phyloP scores from a whole-genome alignment of 495 filamentous ascomycete genomes.

The Aspergillus panamensis region DNA sequence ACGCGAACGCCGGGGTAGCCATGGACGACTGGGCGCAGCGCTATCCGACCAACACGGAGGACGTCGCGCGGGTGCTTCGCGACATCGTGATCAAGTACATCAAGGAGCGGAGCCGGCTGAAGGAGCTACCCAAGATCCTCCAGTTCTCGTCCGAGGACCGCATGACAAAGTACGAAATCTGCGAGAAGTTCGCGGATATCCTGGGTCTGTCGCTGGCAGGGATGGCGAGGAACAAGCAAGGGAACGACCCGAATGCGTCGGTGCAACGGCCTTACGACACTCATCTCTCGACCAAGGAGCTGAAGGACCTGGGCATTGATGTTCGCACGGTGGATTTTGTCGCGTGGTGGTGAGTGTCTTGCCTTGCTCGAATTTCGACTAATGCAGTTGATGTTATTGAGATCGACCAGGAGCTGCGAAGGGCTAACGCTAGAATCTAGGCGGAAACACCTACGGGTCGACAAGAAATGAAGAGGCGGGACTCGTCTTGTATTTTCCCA shows the following conservation, averaged over 20 bases:
- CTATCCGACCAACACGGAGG: slow-evolving; percentile 84
- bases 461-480: slow-evolving; percentile 30
- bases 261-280: slow-evolving; percentile 87
- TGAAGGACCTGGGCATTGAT: slow-evolving; percentile 74
- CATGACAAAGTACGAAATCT: slow-evolving; percentile 91
- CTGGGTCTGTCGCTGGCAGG: slow-evolving; percentile 70
- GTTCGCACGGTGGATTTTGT: slow-evolving; percentile 72
- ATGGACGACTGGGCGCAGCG: slow-evolving; percentile 90
- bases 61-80: slow-evolving; percentile 76
- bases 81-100: slow-evolving; percentile 70
- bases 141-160: slow-evolving; percentile 87
- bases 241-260: slow-evolving; percentile 68
- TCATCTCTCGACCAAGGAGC: slow-evolving; percentile 72
- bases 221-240: slow-evolving; percentile 68
- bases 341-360: slow-evolving; percentile 76
- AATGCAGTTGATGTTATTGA: background rate
- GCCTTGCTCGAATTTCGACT: background rate
- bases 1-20: slow-evolving; percentile 53
- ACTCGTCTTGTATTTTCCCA: background rate
- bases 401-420: slow-evolving; percentile 15
- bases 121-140: slow-evolving; percentile 63
- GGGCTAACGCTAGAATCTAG: slow-evolving; percentile 28
- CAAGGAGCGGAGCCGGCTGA: slow-evolving; percentile 34
- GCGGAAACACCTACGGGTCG: slow-evolving; percentile 39
- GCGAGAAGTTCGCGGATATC: slow-evolving; percentile 73